Base-by-base conservation (phyloP, 2,329 filamentous ascomycete genomes). In the Penicillium sp. region DNA sequence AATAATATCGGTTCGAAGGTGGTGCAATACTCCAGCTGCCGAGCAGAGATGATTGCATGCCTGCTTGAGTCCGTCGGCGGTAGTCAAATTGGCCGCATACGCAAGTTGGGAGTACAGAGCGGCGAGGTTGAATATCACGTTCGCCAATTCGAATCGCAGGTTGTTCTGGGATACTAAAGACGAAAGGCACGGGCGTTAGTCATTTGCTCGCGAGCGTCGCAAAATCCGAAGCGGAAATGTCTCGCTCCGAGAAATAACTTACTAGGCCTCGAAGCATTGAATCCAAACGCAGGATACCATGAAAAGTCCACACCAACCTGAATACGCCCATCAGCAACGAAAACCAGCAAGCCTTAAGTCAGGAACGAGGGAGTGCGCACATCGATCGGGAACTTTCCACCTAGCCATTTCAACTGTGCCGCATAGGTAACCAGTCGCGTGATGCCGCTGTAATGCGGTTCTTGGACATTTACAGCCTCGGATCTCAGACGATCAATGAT, bases 301-400 rank as follows among this genome's bases (percentile, higher is more conserved):
- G 90, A 89, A 67, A 99, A 99, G 56, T 97, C 92, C 57, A 92
- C 91, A 18, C 94, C 94, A 62, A 96, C 91, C 89, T 92, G 66
- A 31, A 49, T 42, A 39, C 24, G 47, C 31, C 10, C 5, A 42
- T 65, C 45, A 54, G 49, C 49, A 54, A 40, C 52, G 18, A 45
- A 22, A 42, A 22, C 24, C 27, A 38, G 46, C 27, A 42, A 46
- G 14, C 7, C 14, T 21, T n/a, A 22, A 29, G 39, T 43, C 34
- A 73, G 16, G 1, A 43, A 44, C 24, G 52, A 46, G 53, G 22
- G 16, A 31, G 13, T 4, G 44, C 82, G 60, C 76, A 93, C 89
- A 77, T 97, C 94, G 64, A 97, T 91, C 13, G 94, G 94, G 70
- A 99, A 97, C 77, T 99, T 99, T 58, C 91, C 91, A 51, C 88